Evolutionary conservation across 192 early-diverging fungal species (phyloP), one percentile per base, ranked within the genome.

Genomic region (Coemansia sp.): DNA sequence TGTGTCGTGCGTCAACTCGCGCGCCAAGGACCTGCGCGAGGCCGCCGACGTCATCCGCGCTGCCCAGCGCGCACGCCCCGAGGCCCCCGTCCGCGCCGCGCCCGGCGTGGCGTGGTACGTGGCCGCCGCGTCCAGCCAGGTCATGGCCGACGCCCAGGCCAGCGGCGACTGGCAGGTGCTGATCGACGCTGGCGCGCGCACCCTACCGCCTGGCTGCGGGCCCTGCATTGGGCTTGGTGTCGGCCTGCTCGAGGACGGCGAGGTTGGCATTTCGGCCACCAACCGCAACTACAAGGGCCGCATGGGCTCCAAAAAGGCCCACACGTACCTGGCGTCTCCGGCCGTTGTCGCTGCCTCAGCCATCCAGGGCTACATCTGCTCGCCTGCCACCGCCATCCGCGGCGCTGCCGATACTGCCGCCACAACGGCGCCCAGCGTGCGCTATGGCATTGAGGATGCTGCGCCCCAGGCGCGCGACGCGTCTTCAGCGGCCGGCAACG

Each of bases 201-300:
- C 86, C 8, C 69, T 98, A 42, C 93, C 93, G 9, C 92, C 96
- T 9, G 96, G 96, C 23, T 98, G 96, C 79, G 96, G 96, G 7
- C 96, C 94, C 27, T 98, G 96, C 63, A 92, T 98, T 54, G 89
- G 94, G 10, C 81, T 97, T 2, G 96, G 96, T 27, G 82, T 84
- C 14, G 96, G 94, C 21, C 75, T 99, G 52, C 81, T 99, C 34
- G 81, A 94, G 75, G 96, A 99, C 62, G 90, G 91, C 27, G 94
- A 97, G 71, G 90, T 97, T 6, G 94, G 96, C 20, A 97, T 99
- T 42, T 94, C 92, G n/a, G 96, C 96, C 14, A 97, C 96, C 19
- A 99, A 99, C 70, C 82, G 96, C 43, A 99, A 99, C 66, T 99
- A 91, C 79, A 99, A 99, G 79, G 96, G 96, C 41, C 84, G 96